phyloP scores from a whole-genome alignment of 1,284 basidiomycete genomes.

The Anthracocystis panici-leucophaei region DNA sequence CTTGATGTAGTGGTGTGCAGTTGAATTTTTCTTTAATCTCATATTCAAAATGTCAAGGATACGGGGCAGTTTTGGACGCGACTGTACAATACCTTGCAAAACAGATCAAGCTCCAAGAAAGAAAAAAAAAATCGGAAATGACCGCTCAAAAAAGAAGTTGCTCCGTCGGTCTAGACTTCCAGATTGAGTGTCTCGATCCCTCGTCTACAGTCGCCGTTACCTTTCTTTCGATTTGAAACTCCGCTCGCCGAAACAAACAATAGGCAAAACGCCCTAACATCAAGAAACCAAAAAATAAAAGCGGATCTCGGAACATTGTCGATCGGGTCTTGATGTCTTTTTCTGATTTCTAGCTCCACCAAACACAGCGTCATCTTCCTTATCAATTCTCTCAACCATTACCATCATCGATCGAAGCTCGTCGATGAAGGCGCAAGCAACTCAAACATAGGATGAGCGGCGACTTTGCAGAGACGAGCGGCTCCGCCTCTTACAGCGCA shows the following conservation, averaged over 20 bases:
- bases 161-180: slow-evolving; percentile 5
- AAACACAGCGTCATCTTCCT: background rate
- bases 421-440: background rate
- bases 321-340: slow-evolving; percentile 4
- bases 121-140: background rate
- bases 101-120: background rate
- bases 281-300: background rate
- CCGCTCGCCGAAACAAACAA: background rate
- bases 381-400: background rate
- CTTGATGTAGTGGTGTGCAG: too few relatives aligned
- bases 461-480: slow-evolving; percentile 15
- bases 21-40: too few relatives aligned
- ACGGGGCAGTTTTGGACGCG: too few relatives aligned
- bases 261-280: background rate
- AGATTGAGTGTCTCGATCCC: slow-evolving; percentile 4
- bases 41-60: too few relatives aligned
- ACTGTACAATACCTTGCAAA: too few relatives aligned
- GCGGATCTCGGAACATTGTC: background rate
- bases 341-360: background rate
- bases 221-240: background rate
- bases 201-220: background rate
- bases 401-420: background rate
- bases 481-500: slow-evolving; percentile 23
- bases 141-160: background rate
- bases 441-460: slow-evolving; percentile 11